Conservation (phyloP, 768 basidiomycete species). For the Suillus subalutaceus region DNA sequence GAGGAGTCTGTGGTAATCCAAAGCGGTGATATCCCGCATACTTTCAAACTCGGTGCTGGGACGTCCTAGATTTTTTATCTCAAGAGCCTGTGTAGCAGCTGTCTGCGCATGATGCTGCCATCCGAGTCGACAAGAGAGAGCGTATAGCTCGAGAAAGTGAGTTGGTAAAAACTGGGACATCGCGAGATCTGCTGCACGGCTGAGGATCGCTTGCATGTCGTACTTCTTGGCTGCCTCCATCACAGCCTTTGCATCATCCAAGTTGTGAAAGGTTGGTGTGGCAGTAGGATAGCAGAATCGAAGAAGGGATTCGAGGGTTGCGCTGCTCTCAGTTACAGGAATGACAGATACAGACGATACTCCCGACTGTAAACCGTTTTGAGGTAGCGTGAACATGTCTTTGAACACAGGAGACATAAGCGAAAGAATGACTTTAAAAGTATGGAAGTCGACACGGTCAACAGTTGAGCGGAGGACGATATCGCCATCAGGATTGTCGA, state of each 20-base stretch:
- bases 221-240: conserved; percentile 25
- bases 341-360: conserved; percentile 33
- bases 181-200: conserved; percentile 18
- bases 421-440: conserved; percentile 39
- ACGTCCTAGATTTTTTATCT: conserved; percentile 8
- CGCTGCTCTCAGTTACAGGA: conserved; percentile 42
- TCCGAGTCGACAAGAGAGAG: conserved; percentile 27
- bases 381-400: conserved; percentile 26
- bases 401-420: conserved; percentile 40
- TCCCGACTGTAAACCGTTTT: conserved; percentile 15
- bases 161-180: conserved; percentile 13
- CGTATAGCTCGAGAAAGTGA: conserved; percentile 30
- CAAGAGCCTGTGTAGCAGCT: conserved; percentile 28
- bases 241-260: conserved; percentile 19
- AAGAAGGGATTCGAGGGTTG: conserved; percentile 39
- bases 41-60: conserved; percentile 34
- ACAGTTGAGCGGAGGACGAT: conserved; percentile 39
- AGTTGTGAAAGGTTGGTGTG: conserved; percentile 6
- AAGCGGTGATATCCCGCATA: conserved; percentile 44
- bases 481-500: conserved; percentile 37
- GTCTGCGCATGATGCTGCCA: conserved; percentile 22
- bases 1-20: conserved; percentile 43
- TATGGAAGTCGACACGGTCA: conserved; percentile 34
- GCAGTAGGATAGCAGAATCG: conserved; percentile 41
- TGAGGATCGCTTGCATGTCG: conserved; percentile 26